Conservation (phyloP, 2,329 filamentous ascomycete species). For the Ascochyta pisi region DNA sequence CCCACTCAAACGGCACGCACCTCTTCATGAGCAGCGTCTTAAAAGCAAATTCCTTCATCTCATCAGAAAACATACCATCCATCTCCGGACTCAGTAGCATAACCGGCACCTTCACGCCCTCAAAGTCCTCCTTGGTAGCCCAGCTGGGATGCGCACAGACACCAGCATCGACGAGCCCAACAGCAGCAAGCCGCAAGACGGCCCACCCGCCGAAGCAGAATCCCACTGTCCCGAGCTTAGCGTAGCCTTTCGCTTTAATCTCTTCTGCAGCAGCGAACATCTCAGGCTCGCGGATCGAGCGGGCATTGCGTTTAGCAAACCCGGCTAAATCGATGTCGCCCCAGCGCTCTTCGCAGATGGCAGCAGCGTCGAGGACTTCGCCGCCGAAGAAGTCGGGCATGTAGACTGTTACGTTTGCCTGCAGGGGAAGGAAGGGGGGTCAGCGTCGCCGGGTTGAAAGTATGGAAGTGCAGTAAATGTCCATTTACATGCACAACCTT, state of each 20-base stretch:
- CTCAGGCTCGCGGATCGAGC: slow-evolving; percentile 44
- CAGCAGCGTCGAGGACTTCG: slow-evolving; percentile 14
- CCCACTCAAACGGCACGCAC: slow-evolving; percentile 27
- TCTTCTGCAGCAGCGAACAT: slow-evolving; percentile 40
- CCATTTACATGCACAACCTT: too few species aligned
- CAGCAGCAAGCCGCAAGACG: slow-evolving; percentile 26
- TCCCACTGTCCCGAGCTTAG: slow-evolving; percentile 51
- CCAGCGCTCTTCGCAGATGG: slow-evolving; percentile 16
- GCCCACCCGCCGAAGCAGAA: slow-evolving; percentile 55
- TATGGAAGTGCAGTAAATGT: too few species aligned
- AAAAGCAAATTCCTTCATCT: slow-evolving; percentile 33
- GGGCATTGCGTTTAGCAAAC: slow-evolving; percentile 45
- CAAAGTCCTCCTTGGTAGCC: slow-evolving; percentile 28
- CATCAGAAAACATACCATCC: slow-evolving; percentile 29
- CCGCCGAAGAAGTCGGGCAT: slow-evolving; percentile 51
- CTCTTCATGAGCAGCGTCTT: slow-evolving; percentile 25
- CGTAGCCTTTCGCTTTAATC: slow-evolving; percentile 23
- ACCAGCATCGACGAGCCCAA: slow-evolving; percentile 29
- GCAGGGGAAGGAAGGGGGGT: not conserved
- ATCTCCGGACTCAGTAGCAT: slow-evolving; percentile 31
- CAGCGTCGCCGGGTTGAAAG: not conserved
- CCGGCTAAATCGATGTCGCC: slow-evolving; percentile 45
- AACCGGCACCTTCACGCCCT: slow-evolving; percentile 23
- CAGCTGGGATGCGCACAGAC: slow-evolving; percentile 30
- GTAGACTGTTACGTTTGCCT: slow-evolving; percentile 51